These are phyloP conservation scores for Fraxinus baroniana DNA, from an alignment of 305 asterid species.

Conservation along the genomic window DNA sequence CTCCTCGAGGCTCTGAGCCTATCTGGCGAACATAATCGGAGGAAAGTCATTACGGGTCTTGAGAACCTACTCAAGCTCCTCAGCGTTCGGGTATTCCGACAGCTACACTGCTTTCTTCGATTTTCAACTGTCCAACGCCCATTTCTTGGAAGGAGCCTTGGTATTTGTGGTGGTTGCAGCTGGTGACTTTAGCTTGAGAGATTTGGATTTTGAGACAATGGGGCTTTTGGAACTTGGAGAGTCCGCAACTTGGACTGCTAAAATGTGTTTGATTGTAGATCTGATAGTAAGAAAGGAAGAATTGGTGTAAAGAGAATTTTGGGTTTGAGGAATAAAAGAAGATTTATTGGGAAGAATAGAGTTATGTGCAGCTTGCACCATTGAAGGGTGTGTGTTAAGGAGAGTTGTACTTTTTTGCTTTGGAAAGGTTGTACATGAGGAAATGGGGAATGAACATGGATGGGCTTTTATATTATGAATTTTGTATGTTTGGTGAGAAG, in stretches of 20 bases:
- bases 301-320: constrained; percentile 18
- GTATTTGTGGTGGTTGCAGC: constrained; percentile 30
- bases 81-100: constrained; percentile 62
- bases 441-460: neutral
- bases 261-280: constrained; percentile 43
- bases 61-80: constrained; percentile 56
- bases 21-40: constrained; percentile 75
- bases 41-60: constrained; percentile 58
- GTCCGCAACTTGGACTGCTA: constrained; percentile 60
- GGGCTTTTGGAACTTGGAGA: constrained; percentile 43
- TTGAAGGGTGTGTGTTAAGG: neutral
- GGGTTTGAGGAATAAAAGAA: constrained; percentile 23
- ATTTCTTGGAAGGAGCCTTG: constrained; percentile 27
- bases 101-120: constrained; percentile 66
- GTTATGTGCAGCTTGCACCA: constrained; percentile 55
- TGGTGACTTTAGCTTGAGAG: constrained; percentile 30
- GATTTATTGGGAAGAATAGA: constrained; percentile 46
- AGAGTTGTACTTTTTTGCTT: neutral
- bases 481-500: constrained; percentile 23
- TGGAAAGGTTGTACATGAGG: constrained; percentile 34
- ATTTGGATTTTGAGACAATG: constrained; percentile 30
- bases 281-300: constrained; percentile 33
- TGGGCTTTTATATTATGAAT: constrained; percentile 35
- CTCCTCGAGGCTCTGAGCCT: constrained; percentile 67
- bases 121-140: constrained; percentile 67